These are phyloP conservation scores for Wickerhamomyces canadensis DNA, from an alignment of 805 yeast genomes.

Conservation along the genomic window DNA sequence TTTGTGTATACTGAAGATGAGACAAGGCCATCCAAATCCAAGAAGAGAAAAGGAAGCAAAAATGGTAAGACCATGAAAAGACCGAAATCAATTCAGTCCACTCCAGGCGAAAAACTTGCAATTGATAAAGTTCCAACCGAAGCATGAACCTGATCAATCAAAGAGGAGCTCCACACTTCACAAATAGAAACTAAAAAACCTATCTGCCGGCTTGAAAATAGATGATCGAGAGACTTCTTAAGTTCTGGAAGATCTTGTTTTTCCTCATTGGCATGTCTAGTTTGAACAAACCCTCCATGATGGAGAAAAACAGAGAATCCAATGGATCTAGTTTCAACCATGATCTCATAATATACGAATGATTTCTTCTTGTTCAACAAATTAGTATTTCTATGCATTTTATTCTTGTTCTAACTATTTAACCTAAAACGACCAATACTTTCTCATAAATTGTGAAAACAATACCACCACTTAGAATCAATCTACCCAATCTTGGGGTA, in stretches of 20 bases:
- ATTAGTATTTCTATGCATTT: too few relatives aligned
- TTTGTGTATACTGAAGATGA: conserved; percentile 84
- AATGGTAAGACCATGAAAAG: conserved; percentile 31
- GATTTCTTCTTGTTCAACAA: too few relatives aligned
- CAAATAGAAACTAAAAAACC: not conserved
- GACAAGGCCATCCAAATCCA: conserved; percentile 59
- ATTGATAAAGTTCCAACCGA: not conserved
- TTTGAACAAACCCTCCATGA: too few relatives aligned
- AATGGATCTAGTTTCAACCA: too few relatives aligned
- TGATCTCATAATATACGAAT: too few relatives aligned
- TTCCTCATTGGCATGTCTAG: too few relatives aligned
- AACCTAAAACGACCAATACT: conserved; percentile 46
- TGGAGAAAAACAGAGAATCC: too few relatives aligned
- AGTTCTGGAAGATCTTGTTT: too few relatives aligned
- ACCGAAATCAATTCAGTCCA: conserved; percentile 24
- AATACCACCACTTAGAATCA: conserved; percentile 92
- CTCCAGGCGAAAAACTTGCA: not conserved
- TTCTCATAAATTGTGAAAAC: conserved; percentile 95
- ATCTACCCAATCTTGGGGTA: conserved; percentile 90
- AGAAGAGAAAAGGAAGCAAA: conserved; percentile 44
- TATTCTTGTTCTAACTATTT: too few relatives aligned
- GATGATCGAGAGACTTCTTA: too few relatives aligned
- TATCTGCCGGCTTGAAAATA: too few relatives aligned
- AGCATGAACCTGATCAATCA: not conserved
- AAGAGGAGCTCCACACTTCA: not conserved